These are phyloP conservation scores for Infundibulicybe gibba DNA, from an alignment of 768 basidiomycete species.

Conservation along the genomic window DNA sequence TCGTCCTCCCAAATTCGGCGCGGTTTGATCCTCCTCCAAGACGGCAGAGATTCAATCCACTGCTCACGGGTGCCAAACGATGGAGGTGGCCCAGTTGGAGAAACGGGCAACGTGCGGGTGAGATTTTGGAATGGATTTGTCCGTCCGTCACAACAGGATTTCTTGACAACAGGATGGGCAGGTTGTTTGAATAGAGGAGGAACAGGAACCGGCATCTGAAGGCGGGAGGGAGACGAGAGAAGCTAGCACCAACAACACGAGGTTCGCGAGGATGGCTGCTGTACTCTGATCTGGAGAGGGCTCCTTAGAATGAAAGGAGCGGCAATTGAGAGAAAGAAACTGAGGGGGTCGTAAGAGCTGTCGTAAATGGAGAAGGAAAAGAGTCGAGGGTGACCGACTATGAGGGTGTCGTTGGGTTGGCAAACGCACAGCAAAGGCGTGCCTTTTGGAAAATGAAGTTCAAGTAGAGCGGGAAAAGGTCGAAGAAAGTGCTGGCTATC, in stretches of 20 bases:
- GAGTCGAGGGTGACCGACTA: constrained; percentile 18
- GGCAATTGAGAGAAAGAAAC: constrained; percentile 29
- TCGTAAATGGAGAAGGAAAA: constrained; percentile 54
- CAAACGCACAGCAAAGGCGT: constrained; percentile 93
- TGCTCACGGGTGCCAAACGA: constrained; percentile 66
- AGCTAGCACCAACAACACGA: constrained; percentile 39
- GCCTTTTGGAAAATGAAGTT: constrained; percentile 60
- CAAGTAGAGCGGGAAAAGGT: constrained; percentile 20
- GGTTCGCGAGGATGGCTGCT: constrained; percentile 33
- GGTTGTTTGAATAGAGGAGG: constrained; percentile 54
- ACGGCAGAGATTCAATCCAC: constrained; percentile 70
- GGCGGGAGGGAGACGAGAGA: constrained; percentile 33
- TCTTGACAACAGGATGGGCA: constrained; percentile 68
- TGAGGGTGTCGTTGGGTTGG: constrained; percentile 31
- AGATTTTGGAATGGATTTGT: constrained; percentile 48
- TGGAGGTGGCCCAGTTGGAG: constrained; percentile 58
- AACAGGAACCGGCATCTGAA: constrained; percentile 89
- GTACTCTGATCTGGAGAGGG: constrained; percentile 38
- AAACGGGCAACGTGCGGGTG: constrained; percentile 55
- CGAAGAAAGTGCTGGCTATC: constrained; percentile 26
- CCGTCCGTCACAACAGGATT: constrained; percentile 37
- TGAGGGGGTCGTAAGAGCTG: constrained; percentile 61
- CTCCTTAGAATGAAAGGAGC: constrained; percentile 35
- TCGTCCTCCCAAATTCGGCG: constrained; percentile 67
- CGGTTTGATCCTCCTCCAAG: constrained; percentile 68